Base-by-base conservation (phyloP, 768 basidiomycete genomes). In the Tylopilus sp. region DNA sequence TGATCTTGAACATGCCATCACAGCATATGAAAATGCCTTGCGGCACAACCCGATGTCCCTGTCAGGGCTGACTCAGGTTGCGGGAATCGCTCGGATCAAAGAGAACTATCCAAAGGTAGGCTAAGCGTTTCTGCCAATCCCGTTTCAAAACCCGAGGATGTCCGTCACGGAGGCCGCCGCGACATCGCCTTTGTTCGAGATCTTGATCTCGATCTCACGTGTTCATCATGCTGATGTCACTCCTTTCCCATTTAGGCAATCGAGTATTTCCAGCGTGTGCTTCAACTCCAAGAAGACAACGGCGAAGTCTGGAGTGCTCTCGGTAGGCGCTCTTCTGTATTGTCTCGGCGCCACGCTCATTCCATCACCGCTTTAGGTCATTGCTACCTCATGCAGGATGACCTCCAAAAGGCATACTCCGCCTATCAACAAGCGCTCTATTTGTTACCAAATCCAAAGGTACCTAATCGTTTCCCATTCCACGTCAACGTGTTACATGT, bases 351-450 rank as follows among this genome's bases (percentile, higher is more conserved):
- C 41, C 29, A 56, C 52, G 49, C 50, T 65, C 43, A 58, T 55
- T 46, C 50, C 45, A 57, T 44, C 50, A 43, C 41, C 40, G 26
- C 34, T 56, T 52, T 63, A 90, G 92, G 95, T 29, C 94, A 98
- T 63, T 98, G 96, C 72, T 94, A 96, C 71, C 85, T 99, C 54
- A 98, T 97, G 96, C 95, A 97, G 68, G 97, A 98, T 68, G 94
- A 98, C 74, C 83, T 99, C 42, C 94, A 96, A 75, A 97, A 96
- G 76, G 97, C 97, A 0, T 98, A 98, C 71, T 87, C 91, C 1
- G 95, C 97, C 16, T 99, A 99, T 72, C 95, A 99, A 72, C 96
- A 98, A 70, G 97, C 97, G 3, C 80, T 99, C 22, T 98, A 96
- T 70, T 81, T 95, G 57, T 83, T 99, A 33, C 92, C 92, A 3